These are phyloP conservation scores for Neofusicoccum umdonicola DNA, from an alignment of 2,329 filamentous ascomycete species.

Conservation along the genomic window DNA sequence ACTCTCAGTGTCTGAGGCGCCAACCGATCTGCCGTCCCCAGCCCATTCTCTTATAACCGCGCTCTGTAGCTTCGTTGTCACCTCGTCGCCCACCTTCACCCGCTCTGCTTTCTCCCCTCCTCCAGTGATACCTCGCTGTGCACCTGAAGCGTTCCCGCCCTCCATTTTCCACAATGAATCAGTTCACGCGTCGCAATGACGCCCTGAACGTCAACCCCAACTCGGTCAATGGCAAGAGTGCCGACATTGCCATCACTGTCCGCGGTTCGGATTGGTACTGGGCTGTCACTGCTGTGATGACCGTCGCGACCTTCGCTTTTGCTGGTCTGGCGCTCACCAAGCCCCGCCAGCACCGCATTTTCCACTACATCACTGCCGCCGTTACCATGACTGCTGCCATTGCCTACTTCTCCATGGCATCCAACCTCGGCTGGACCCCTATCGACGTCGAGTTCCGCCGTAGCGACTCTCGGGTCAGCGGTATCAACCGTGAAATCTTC, in stretches of 20 bases:
- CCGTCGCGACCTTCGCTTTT: conserved; percentile 52
- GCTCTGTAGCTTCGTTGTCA: neutral
- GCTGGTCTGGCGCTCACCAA: conserved; percentile 54
- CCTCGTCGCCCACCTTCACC: neutral
- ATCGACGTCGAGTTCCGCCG: conserved; percentile 61
- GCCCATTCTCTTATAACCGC: neutral
- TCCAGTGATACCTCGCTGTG: neutral
- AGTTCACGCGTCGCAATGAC: conserved; percentile 37
- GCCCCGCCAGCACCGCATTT: conserved; percentile 56
- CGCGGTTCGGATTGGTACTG: conserved; percentile 64
- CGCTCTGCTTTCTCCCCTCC: neutral
- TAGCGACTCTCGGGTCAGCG: conserved; percentile 44
- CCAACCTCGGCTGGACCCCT: conserved; percentile 62
- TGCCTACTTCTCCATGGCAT: conserved; percentile 66
- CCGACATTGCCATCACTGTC: conserved; percentile 58
- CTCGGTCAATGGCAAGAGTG: conserved; percentile 45
- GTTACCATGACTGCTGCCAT: conserved; percentile 60
- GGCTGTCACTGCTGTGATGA: conserved; percentile 61
- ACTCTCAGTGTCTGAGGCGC: neutral
- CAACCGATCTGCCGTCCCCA: neutral
- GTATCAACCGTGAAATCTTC: conserved; percentile 61
- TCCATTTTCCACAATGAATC: neutral
- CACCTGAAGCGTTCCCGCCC: neutral
- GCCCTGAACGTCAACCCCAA: conserved; percentile 47
- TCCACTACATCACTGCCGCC: conserved; percentile 62